Evolutionary conservation across 495 filamentous ascomycete genomes (phyloP), one percentile per base, ranked within the genome.

Genomic region (Poronia punctata): DNA sequence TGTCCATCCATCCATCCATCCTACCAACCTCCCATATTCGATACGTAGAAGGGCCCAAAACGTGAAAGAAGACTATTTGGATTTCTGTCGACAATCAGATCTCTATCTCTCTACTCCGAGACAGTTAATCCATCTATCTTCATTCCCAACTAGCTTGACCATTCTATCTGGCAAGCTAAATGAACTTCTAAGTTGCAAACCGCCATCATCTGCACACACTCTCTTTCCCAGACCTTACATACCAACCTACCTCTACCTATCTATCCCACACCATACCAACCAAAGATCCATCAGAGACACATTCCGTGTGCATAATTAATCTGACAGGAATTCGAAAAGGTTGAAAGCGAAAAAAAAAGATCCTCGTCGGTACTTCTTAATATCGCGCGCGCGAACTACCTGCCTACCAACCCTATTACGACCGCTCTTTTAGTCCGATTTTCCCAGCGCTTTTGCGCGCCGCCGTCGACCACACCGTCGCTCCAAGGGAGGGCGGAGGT

Each of bases 401-500:
- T 18, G 25, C 42, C 33, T 30, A 30, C 11, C 29, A 34, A 40
- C 23, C 52, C 26, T 52, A 55, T 55, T 59, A n/a, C n/a, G n/a
- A n/a, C n/a, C n/a, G n/a, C n/a, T n/a, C n/a, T n/a, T n/a, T n/a
- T n/a, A n/a, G n/a, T n/a, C n/a, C n/a, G n/a, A n/a, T n/a, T n/a
- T n/a, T n/a, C n/a, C 49, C 46, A 46, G 52, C 48, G 52, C 40
- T 49, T 50, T 44, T 50, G 55, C 38, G 43, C 35, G 54, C 35
- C 12, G 36, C 32, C 44, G 40, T 21, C 38, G 40, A 46, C 47
- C 56, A 50, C 50, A 49, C 59, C 55, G 59, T 59, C 53, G 40
- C 59, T 61, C 57, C 50, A 53, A 38, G 55, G 62, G 65, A 59
- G 61, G 63, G 55, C 63, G 54, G 64, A 50, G 54, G 51, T 59